Evolutionary conservation across 108 stramenopile species (phyloP).

Genomic region (Skeletonema costatum): DNA sequence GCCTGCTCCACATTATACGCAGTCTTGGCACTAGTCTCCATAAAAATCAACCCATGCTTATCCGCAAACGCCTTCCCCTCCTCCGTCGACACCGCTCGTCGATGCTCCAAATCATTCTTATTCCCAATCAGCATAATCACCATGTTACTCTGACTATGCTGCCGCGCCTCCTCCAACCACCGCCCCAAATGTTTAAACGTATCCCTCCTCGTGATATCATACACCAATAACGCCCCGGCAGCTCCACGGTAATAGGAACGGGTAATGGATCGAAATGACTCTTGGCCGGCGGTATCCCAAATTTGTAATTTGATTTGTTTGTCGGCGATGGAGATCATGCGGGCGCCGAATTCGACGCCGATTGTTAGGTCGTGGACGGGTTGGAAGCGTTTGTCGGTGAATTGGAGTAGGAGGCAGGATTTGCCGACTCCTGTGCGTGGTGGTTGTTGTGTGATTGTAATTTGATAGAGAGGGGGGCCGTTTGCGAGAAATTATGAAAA

Average conservation of each 20-base stretch:
- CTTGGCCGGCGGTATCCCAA: constrained; percentile 94
- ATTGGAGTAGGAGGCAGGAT: constrained; percentile 98
- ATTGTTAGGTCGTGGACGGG: constrained; percentile 99
- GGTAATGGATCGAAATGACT: constrained; percentile 99
- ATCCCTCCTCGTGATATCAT: constrained; percentile 99
- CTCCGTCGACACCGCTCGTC: constrained; percentile 87
- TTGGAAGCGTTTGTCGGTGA: constrained; percentile 99
- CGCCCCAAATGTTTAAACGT: constrained; percentile 97
- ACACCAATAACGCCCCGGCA: constrained; percentile 98
- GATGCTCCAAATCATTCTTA: constrained; percentile 95
- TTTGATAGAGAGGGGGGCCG: not conserved
- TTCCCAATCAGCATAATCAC: constrained; percentile 99
- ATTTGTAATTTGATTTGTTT: constrained; percentile 93
- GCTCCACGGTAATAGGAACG: constrained; percentile 99
- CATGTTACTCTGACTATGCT: constrained; percentile 98
- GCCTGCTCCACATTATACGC: constrained; percentile 97
- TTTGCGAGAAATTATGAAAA: not conserved
- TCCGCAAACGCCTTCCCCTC: constrained; percentile 96
- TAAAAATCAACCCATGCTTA: constrained; percentile 96
- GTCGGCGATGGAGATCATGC: constrained; percentile 92
- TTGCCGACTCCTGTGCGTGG: constrained; percentile 94
- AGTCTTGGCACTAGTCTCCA: constrained; percentile 98
- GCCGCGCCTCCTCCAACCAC: constrained; percentile 99
- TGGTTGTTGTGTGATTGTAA: not conserved
- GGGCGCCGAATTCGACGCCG: constrained; percentile 99